A percentile compares a stretch with the other conserved stretches of the same genome.
Conservation (phyloP, 2,329 filamentous ascomycete species). For the Colletotrichum eleusines region DNA sequence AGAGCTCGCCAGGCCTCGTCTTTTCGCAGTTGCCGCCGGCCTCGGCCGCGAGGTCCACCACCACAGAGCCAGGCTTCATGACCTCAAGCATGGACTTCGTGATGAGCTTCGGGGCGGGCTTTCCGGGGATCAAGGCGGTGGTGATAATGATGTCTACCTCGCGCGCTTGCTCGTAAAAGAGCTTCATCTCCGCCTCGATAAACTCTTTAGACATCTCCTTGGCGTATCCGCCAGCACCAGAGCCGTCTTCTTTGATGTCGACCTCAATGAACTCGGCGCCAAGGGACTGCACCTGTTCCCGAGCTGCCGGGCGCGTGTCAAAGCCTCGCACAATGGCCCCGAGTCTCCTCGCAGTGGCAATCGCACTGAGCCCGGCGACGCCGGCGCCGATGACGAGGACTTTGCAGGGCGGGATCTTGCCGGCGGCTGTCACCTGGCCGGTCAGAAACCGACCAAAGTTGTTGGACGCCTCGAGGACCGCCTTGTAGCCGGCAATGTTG, state of each 20-base stretch:
- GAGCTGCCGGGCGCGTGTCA: constrained; percentile 87
- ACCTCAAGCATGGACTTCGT: constrained; percentile 82
- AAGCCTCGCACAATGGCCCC: constrained; percentile 92
- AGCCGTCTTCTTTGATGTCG: constrained; percentile 84
- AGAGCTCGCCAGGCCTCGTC: constrained; percentile 78
- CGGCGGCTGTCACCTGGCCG: constrained; percentile 90
- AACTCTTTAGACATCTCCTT: constrained; percentile 97
- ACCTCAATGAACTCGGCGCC: constrained; percentile 93
- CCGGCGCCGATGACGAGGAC: constrained; percentile 91
- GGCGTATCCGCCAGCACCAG: constrained; percentile 87
- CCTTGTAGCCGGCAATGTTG: constrained; percentile 94
- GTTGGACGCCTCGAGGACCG: constrained; percentile 89
- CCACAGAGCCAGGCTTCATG: constrained; percentile 91
- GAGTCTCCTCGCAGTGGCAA: constrained; percentile 86
- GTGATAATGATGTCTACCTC: constrained; percentile 95
- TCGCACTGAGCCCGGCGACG: constrained; percentile 89
- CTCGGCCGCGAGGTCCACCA: constrained; percentile 90
- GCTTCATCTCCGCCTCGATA: constrained; percentile 91
- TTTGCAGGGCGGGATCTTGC: constrained; percentile 91
- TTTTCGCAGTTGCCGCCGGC: constrained; percentile 90
- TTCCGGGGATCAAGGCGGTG: constrained; percentile 90
- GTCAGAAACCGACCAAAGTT: constrained; percentile 90
- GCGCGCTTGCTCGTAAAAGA: constrained; percentile 87
- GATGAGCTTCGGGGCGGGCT: constrained; percentile 85
- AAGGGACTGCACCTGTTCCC: constrained; percentile 90